Percentiles rank a stretch among this genome's conserved stretches.
phyloP scores from a whole-genome alignment of 1,139 yeast species.

The Candida albicans region DNA sequence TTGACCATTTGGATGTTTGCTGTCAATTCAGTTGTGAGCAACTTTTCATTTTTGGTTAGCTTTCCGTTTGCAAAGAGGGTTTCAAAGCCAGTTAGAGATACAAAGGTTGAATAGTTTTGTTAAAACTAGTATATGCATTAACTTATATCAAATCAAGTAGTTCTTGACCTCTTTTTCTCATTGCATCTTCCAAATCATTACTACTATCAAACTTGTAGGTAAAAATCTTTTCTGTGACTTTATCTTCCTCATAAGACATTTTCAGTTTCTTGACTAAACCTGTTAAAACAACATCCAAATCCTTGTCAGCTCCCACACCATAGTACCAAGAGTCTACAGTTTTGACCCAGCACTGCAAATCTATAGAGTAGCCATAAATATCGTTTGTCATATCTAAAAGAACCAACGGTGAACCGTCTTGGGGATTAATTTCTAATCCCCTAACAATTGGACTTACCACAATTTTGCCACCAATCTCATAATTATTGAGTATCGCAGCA shows the following conservation, averaged over 20 bases:
- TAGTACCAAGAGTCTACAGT: conserved; percentile 51
- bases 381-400: conserved; percentile 33
- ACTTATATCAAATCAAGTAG: conserved; percentile 4
- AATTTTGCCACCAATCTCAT: conserved; percentile 11
- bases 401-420: conserved; percentile 45
- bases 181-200: conserved; percentile 22
- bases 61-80: conserved; percentile 30
- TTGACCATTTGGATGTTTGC: conserved; percentile 52
- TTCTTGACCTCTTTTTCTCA: conserved; percentile 21
- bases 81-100: conserved; percentile 21
- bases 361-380: conserved; percentile 41
- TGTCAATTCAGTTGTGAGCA: conserved; percentile 32
- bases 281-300: neutral
- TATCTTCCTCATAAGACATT: conserved; percentile 18
- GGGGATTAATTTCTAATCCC: conserved; percentile 31
- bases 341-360: conserved; percentile 47
- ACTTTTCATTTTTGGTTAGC: conserved; percentile 26
- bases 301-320: conserved; percentile 12
- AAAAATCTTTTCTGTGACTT: conserved; percentile 19
- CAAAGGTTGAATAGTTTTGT: conserved; percentile 10
- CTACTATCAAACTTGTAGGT: conserved; percentile 23
- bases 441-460: conserved; percentile 29
- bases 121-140: neutral
- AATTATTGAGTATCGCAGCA: conserved; percentile 49
- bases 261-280: conserved; percentile 7